Conservation (phyloP, 2,329 filamentous ascomycete species). For the Pezicula radicicola region DNA sequence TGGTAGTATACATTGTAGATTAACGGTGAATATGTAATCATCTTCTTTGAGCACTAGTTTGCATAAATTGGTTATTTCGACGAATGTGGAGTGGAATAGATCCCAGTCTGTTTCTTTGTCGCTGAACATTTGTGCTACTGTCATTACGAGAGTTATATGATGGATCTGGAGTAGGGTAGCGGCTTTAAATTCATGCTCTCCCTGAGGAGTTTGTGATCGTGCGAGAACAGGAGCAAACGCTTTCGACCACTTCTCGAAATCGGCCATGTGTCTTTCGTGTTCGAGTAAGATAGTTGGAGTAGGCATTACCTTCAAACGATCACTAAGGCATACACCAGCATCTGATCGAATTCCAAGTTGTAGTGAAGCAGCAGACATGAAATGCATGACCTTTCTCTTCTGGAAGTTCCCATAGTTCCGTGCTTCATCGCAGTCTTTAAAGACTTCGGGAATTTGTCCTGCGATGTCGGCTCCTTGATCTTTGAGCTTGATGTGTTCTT, state of each 20-base stretch:
- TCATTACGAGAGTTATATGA: background rate
- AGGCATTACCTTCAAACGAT: background rate
- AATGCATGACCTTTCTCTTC: no score
- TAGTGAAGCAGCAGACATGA: no score
- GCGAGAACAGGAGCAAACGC: background rate
- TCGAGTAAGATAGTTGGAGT: background rate
- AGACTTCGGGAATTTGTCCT: background rate
- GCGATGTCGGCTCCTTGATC: background rate
- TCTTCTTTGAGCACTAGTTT: slow-evolving; percentile 24
- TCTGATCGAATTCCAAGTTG: background rate
- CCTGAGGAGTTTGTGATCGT: background rate
- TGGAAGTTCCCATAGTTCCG: no score
- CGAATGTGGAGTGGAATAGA: background rate
- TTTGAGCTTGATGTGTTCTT: background rate
- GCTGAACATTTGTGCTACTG: no score
- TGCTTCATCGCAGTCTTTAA: no score
- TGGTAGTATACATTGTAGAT: slow-evolving; percentile 58
- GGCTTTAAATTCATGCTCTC: background rate
- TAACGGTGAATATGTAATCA: slow-evolving; percentile 56
- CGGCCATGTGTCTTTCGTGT: background rate
- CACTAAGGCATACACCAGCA: background rate
- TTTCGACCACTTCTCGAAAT: background rate
- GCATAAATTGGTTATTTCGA: background rate
- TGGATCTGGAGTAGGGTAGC: background rate
- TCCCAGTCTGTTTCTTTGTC: background rate